Conservation (phyloP, 208 protist genomes). For the Novymonas esmeraldas region DNA sequence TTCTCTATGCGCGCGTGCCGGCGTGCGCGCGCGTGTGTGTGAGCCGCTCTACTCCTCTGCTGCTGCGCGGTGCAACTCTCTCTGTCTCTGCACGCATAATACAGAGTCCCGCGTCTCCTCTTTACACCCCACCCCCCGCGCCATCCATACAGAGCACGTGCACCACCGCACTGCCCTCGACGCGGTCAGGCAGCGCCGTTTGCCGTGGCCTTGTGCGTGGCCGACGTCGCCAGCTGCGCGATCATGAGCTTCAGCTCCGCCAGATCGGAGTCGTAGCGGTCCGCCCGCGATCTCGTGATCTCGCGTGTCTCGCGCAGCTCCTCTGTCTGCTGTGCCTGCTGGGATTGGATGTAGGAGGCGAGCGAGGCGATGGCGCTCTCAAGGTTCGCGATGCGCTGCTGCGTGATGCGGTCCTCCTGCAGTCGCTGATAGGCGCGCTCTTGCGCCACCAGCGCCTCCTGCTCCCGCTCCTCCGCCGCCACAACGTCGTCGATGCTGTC, state of each 20-base stretch:
- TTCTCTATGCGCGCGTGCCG: too few species aligned
- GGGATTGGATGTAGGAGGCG: slow-evolving; percentile 38
- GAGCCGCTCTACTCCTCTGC: too few species aligned
- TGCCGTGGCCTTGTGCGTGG: background rate
- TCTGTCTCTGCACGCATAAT: too few species aligned
- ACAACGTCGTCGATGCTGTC: slow-evolving; percentile 2
- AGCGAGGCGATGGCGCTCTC: slow-evolving; percentile 60
- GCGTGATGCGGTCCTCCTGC: slow-evolving; percentile 21
- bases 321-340: slow-evolving; percentile 29
- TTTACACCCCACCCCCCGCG: too few species aligned
- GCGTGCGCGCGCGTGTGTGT: too few species aligned
- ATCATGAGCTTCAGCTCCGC: slow-evolving; percentile 39
- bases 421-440: slow-evolving; percentile 25
- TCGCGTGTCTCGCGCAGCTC: slow-evolving; percentile 33
- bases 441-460: slow-evolving; percentile 16
- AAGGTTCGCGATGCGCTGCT: slow-evolving; percentile 54
- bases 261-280: slow-evolving; percentile 40
- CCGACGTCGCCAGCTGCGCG: slow-evolving; percentile 3
- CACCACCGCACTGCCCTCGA: background rate
- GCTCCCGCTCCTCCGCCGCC: slow-evolving; percentile 21
- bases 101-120: too few species aligned
- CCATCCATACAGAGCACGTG: too few species aligned
- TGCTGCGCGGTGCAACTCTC: too few species aligned
- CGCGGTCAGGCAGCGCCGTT: background rate
- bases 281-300: slow-evolving; percentile 30